Evolutionary conservation across 495 filamentous ascomycete species (phyloP), one percentile per base, ranked within the genome.

Genomic region (Hypoxylon intermedium): DNA sequence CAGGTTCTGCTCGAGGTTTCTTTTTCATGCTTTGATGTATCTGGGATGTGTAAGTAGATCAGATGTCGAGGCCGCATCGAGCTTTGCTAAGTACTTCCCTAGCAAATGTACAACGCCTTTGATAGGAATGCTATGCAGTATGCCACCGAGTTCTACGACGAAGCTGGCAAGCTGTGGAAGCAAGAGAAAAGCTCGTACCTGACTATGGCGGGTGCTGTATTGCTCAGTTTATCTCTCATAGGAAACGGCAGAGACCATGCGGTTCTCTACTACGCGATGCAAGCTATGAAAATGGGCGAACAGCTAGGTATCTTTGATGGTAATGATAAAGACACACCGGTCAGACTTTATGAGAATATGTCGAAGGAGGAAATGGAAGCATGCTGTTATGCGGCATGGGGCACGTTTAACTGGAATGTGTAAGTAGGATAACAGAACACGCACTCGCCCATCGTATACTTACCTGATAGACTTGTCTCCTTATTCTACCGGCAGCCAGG

Each of bases 371-470:
- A 58, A n/a, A 9, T 45, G 19, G 50, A 43, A n/a, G 43, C 57
- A 2, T 12, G 47, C 34, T 47, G 56, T 31, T 55, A 67, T 18
- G 65, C 67, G 13, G 64, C 67, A 0, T 70, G 67, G 67, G 67
- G 67, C 0, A 41, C 49, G 0, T 70, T 70, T 33, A 67, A 67
- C 30, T 70, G 67, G 64, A 67, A 65, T 19, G 52, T 64, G 67
- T 70, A 20, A 50, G 67, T 62, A 9, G 4, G 30, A 53, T n/a
- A 7, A 7, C 2, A 4, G n/a, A 31, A 30, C 18, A 33, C 2
- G 5, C 19, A 16, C 6, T 41, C 6, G 6, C 1, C 2, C 12
- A 34, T 19, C 45, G 9, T 5, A 15, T 6, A 30, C 37, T 55
- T 12, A 50, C 21, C 2, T 38, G 5, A 2, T 23, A 67, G 65